A percentile compares a stretch with the other conserved stretches of the same genome.
Evolutionary conservation across 768 basidiomycete genomes (phyloP).

Genomic region (Russula vinacea): DNA sequence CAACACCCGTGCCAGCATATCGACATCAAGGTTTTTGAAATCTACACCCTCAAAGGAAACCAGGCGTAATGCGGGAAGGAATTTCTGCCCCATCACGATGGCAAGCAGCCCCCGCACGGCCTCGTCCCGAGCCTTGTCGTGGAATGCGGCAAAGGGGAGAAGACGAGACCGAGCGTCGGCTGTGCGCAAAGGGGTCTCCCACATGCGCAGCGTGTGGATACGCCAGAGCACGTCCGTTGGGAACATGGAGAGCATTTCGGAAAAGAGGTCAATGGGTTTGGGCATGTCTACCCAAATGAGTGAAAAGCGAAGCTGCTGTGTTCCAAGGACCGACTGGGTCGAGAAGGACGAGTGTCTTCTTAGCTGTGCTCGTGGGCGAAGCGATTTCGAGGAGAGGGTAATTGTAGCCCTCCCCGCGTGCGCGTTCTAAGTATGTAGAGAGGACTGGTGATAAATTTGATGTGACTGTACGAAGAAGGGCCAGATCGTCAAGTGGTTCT

Average conservation of each 20-base stretch:
- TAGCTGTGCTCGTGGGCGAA: slow-evolving; percentile 1
- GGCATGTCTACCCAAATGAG: background rate
- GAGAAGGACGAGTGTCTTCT: slow-evolving; percentile 2
- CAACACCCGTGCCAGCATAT: slow-evolving; percentile 7
- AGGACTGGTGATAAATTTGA: slow-evolving; percentile 13
- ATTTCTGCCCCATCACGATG: background rate
- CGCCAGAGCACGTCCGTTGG: background rate
- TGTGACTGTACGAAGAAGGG: slow-evolving; percentile 4
- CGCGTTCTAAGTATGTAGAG: slow-evolving; percentile 5
- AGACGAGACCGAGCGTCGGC: slow-evolving; percentile 22
- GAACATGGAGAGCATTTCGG: slow-evolving; percentile 8
- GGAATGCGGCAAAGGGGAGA: background rate
- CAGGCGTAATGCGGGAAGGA: slow-evolving; percentile 7
- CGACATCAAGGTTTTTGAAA: background rate
- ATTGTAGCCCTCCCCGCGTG: background rate
- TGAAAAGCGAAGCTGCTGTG: background rate
- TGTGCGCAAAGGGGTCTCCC: background rate
- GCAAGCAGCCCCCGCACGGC: slow-evolving; percentile 21
- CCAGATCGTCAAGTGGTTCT: slow-evolving; percentile 9
- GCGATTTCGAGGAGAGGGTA: slow-evolving; percentile 15
- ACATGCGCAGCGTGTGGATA: slow-evolving; percentile 11
- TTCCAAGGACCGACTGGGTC: background rate
- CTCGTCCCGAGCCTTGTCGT: slow-evolving; percentile 19
- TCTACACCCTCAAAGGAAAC: slow-evolving; percentile 4
- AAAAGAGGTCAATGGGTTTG: background rate